Evolutionary conservation across 2,329 filamentous ascomycete species (phyloP).

Genomic region (Pseudogymnoascus sp.): DNA sequence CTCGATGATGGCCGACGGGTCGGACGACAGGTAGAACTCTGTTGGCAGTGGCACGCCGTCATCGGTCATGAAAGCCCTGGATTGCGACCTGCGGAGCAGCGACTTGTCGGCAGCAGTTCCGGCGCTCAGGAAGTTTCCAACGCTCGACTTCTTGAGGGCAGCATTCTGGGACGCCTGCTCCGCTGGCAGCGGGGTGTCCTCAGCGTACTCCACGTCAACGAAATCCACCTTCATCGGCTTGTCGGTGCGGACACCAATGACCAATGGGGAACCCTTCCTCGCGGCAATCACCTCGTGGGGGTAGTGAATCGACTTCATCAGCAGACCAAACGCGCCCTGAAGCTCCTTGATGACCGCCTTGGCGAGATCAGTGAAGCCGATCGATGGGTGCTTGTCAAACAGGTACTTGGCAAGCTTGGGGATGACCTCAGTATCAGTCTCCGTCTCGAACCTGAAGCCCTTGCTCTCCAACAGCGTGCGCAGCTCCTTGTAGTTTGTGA

Average conservation of each 20-base stretch:
- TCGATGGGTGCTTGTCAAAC: slow-evolving; percentile 85
- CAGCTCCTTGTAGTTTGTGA: slow-evolving; percentile 99
- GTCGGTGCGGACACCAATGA: slow-evolving; percentile 92
- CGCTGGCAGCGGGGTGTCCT: slow-evolving; percentile 71
- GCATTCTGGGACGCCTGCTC: slow-evolving; percentile 95
- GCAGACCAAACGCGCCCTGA: slow-evolving; percentile 91
- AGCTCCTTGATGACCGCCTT: slow-evolving; percentile 99
- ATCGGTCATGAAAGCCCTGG: slow-evolving; percentile 96
- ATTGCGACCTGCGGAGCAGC: slow-evolving; percentile 95
- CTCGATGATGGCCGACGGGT: slow-evolving; percentile 96
- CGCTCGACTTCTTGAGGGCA: slow-evolving; percentile 81
- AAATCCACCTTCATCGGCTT: slow-evolving; percentile 99
- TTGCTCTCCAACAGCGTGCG: slow-evolving; percentile 88
- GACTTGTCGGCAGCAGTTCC: slow-evolving; percentile 90
- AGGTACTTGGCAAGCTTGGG: slow-evolving; percentile 98
- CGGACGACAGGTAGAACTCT: slow-evolving; percentile 98
- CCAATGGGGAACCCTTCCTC: slow-evolving; percentile 94
- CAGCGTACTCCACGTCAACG: slow-evolving; percentile 94
- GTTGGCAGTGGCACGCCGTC: slow-evolving; percentile 96
- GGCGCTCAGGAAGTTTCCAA: slow-evolving; percentile 59
- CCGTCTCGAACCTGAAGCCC: slow-evolving; percentile 97
- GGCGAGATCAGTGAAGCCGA: slow-evolving; percentile 92
- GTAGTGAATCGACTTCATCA: slow-evolving; percentile 98
- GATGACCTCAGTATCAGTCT: slow-evolving; percentile 98
- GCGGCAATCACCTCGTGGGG: slow-evolving; percentile 96